Evolutionary conservation across 257 asterid species (phyloP).

Genomic region (Mentha longifolia): DNA sequence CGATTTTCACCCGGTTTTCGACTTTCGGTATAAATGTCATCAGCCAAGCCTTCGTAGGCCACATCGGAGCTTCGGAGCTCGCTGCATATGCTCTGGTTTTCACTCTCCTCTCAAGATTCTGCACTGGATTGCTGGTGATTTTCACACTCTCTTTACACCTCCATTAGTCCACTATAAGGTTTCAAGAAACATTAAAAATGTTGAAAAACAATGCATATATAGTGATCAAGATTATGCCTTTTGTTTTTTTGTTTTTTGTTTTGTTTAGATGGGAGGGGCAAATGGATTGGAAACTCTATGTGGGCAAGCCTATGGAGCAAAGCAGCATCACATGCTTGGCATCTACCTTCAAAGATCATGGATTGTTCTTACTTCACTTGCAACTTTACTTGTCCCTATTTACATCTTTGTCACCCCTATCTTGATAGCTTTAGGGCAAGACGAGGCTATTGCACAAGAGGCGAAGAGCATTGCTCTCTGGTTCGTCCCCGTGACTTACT

Average conservation of each 20-base stretch:
- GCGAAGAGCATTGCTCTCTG: conserved; percentile 55
- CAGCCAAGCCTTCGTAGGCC: conserved; percentile 71
- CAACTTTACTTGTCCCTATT: conserved; percentile 43
- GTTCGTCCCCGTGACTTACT: conserved; percentile 64
- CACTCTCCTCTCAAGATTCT: conserved; percentile 56
- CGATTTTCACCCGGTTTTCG: conserved; percentile 56
- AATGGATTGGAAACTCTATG: conserved; percentile 77
- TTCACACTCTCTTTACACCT: neutral
- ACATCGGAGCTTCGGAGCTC: conserved; percentile 61
- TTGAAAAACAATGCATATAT: no score
- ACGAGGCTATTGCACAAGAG: conserved; percentile 46
- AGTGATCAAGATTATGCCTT: no score
- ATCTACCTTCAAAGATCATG: conserved; percentile 76
- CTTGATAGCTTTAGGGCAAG: conserved; percentile 69
- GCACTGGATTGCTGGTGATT: conserved; percentile 59
- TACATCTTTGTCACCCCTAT: conserved; percentile 57
- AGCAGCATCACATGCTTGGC: conserved; percentile 78
- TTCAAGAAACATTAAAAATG: no score
- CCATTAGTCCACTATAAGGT: no score
- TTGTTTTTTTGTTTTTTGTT: no score
- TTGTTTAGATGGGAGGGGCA: no score
- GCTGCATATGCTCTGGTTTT: conserved; percentile 63
- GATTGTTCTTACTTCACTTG: conserved; percentile 42
- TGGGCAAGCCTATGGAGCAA: conserved; percentile 84
- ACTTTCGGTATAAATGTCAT: conserved; percentile 50